Base-by-base conservation (phyloP, 495 filamentous ascomycete genomes). In the Hypoxylon fuscum region DNA sequence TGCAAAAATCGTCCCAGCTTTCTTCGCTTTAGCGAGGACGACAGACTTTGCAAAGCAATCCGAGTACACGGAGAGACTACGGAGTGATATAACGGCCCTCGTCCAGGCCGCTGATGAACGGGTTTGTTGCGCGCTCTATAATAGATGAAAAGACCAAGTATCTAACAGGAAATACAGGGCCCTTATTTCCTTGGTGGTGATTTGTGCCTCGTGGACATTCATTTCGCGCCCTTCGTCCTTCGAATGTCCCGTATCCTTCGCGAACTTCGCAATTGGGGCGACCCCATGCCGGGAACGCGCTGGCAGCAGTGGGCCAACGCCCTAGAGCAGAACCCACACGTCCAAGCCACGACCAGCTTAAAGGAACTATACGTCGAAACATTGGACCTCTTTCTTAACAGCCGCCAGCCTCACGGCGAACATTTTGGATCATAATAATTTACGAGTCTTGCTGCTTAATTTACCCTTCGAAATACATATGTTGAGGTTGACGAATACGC, bases 141-240 rank as follows among this genome's bases (percentile, higher is more conserved):
- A 14, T 34, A 29, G 23, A 37, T 5, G n/a, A 17, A 15, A 31
- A 29, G 23, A 37, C 3, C 12, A 17, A 15, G 20, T 5, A 29
- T 38, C 48, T 53, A 52, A 60, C 46, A 8, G 2, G 10, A 21
- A 9, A 63, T 79, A 1, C 61, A 80, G 53, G 94, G 94, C 0
- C 93, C 94, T 0, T 95, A 90, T 72, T 96, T 96, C 74, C 81
- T 95, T 22, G 92, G 92, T 7, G 75, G 78, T 11, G 73, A 84
- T 11, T 75, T 95, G 21, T 88, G 86, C 27, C 90, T 91, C 58
- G 92, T 96, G 2, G 94, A 98, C 65, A 81, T 96, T 18, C 90
- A 95, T 64, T 84, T 94, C 43, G 93, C 93, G 6, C 94, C 94
- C 6, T 98, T 94, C 85, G 83, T 95, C 44, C 68, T 97, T 27